phyloP scores from a whole-genome alignment of 805 yeast genomes.

The Teunomyces pallodes region DNA sequence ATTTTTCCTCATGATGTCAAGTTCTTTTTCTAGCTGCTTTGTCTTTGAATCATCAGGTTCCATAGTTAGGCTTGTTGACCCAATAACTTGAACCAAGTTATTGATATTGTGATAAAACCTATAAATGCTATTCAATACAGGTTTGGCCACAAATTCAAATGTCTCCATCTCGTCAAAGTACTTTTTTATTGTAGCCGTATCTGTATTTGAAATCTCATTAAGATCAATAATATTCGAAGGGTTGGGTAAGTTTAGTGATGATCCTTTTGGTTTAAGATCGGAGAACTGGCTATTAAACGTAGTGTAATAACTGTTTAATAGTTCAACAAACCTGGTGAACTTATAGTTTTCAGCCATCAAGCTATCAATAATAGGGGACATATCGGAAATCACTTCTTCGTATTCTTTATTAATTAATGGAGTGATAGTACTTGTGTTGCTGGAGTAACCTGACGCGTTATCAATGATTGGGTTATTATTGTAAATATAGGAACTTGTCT shows the following conservation, averaged over 20 bases:
- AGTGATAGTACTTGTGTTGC: constrained; percentile 2
- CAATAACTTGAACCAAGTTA: constrained; percentile 6
- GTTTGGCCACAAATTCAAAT: constrained; percentile 32
- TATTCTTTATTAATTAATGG: constrained; percentile 20
- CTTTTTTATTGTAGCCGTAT: constrained; percentile 12
- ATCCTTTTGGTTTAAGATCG: constrained; percentile 12
- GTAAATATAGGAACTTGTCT: constrained; percentile 12
- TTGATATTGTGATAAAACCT: constrained; percentile 31
- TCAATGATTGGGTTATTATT: constrained; percentile 34
- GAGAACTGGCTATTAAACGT: constrained; percentile 27
- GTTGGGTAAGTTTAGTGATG: constrained; percentile 17
- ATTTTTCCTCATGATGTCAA: constrained; percentile 29
- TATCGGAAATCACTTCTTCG: constrained; percentile 30
- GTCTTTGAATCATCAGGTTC: constrained; percentile 12
- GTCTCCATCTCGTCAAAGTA: constrained; percentile 33
- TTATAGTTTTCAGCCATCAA: constrained; percentile 36
- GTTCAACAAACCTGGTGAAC: constrained; percentile 29
- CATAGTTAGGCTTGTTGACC: constrained; percentile 1
- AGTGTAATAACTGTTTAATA: constrained; percentile 25
- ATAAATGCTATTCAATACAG: constrained; percentile 33
- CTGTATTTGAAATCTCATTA: constrained; percentile 12
- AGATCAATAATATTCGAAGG: constrained; percentile 34
- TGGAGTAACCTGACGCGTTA: constrained; percentile 13
- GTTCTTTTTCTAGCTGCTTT: constrained; percentile 28
- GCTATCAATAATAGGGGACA: constrained; percentile 34